Evolutionary conservation across 371 early-diverging fungal species (phyloP).

Genomic region (Apophysomyces ossiformis): DNA sequence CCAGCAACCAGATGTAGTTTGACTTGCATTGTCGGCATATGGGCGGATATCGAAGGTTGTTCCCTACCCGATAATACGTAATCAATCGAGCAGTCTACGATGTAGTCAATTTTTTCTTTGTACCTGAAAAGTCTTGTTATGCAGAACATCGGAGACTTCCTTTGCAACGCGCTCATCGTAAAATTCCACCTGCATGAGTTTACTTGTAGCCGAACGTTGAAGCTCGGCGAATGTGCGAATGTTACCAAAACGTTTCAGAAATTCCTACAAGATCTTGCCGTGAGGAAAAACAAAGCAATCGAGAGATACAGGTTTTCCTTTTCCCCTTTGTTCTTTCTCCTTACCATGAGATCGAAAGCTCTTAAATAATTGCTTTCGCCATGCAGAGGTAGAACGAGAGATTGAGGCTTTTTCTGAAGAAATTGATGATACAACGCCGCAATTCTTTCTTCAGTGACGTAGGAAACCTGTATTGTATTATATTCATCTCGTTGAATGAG

Average conservation of each 20-base stretch:
- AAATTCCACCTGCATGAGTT: constrained; percentile 15
- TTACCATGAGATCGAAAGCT: constrained; percentile 17
- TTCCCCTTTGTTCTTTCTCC: neutral
- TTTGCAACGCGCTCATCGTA: constrained; percentile 16
- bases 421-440: neutral
- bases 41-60: neutral
- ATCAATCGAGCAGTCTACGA: neutral
- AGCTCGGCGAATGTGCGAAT: constrained; percentile 1
- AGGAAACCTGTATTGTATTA: constrained; percentile 1
- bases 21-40: neutral
- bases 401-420: neutral
- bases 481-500: neutral
- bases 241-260: constrained; percentile 16
- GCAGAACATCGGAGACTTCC: constrained; percentile 4
- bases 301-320: neutral
- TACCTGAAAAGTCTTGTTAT: constrained; percentile 17
- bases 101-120: constrained; percentile 1
- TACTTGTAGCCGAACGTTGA: constrained; percentile 5
- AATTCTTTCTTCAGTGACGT: neutral
- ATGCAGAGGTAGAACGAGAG: constrained; percentile 6
- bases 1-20: neutral
- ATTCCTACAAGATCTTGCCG: neutral
- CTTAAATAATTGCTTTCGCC: neutral
- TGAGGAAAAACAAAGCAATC: neutral
- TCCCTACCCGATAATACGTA: neutral